Percentiles rank a stretch among this genome's conserved stretches.
Conservation (phyloP, 768 basidiomycete genomes). For the Hemileccinum impolitum region DNA sequence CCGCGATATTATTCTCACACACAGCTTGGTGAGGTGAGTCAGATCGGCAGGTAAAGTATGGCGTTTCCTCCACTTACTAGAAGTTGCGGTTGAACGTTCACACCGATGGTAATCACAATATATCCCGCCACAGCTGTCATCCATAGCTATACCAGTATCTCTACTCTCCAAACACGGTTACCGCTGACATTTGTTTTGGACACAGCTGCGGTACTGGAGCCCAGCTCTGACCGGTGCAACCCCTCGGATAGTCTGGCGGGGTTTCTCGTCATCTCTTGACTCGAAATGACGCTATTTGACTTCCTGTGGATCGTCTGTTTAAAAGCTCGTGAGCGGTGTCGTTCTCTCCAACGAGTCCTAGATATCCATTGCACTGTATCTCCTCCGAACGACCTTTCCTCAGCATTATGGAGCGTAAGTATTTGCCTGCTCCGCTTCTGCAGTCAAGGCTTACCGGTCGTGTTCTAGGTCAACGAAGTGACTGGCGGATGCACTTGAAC, state of each 20-base stretch:
- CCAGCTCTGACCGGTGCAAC: constrained; percentile 6
- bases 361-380: constrained; percentile 3
- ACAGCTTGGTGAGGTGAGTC: constrained; percentile 30
- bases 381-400: constrained; percentile 4
- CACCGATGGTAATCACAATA: constrained; percentile 20
- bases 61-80: constrained; percentile 19
- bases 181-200: constrained; percentile 4
- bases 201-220: constrained; percentile 20
- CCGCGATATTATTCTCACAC: constrained; percentile 24
- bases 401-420: constrained; percentile 19
- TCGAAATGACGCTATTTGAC: constrained; percentile 18
- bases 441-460: constrained; percentile 2
- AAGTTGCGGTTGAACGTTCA: constrained; percentile 15
- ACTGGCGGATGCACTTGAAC: constrained; percentile 30
- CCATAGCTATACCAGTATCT: constrained; percentile 3
- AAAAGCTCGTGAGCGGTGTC: constrained; percentile 14
- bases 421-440: background rate
- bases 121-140: constrained; percentile 16
- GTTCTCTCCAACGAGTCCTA: constrained; percentile 6
- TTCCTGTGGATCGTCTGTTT: constrained; percentile 25
- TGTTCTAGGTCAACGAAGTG: constrained; percentile 16
- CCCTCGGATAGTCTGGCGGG: constrained; percentile 1
- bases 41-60: constrained; percentile 26
- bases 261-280: constrained; percentile 23
- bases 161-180: constrained; percentile 17